Base-by-base conservation (phyloP, 495 filamentous ascomycete species). In the Usnea hakonensis region DNA sequence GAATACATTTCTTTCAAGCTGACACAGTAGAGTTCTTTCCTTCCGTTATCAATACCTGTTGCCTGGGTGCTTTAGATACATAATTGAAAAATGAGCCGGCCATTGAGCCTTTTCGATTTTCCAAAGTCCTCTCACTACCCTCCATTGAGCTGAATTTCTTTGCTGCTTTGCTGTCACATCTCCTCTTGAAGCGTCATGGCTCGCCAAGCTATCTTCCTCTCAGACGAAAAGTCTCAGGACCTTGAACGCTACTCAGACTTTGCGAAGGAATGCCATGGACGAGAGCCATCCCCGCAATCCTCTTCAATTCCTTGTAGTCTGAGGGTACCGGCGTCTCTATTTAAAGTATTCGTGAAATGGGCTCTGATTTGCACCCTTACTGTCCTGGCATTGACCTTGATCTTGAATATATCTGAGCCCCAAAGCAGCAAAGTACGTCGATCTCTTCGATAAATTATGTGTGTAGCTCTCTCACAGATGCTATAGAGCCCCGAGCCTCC, bases 221-320 rank as follows among this genome's bases (percentile, higher is more conserved):
- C 53, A n/a, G 60, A 62, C 37, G 52, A 62, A 28, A 56, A 56
- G 40, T 32, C 40, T 8, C 30, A 41, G 23, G 60, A 62, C 28
- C 17, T 55, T 40, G 52, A 62, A 36, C 14, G 16, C 14, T 10
- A 14, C 11, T 17, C 38, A 35, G 5, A 50, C 19, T 17, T 36
- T 23, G 19, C 40, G 2, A 28, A 33, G 38, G 30, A 44, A 36
- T 13, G 5, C 21, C 13, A 30, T 11, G 10, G 16, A 3, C 16
- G 9, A 8, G 38, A 3, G 4, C 23, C 46, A 8, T 50, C 26
- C 30, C 5, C 14, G 10, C 21, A 48, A 3, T 14, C 21, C 21
- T 48, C 1, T 13, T 28, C 44, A 9, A 9, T 32, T 14, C 41
- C 14, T 14, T 52, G 37, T 35, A 16, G 54, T 3, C 4, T 44